These are phyloP conservation scores for Sugiyamaella sp. DNA, from an alignment of 1,139 yeast genomes.

Conservation along the genomic window DNA sequence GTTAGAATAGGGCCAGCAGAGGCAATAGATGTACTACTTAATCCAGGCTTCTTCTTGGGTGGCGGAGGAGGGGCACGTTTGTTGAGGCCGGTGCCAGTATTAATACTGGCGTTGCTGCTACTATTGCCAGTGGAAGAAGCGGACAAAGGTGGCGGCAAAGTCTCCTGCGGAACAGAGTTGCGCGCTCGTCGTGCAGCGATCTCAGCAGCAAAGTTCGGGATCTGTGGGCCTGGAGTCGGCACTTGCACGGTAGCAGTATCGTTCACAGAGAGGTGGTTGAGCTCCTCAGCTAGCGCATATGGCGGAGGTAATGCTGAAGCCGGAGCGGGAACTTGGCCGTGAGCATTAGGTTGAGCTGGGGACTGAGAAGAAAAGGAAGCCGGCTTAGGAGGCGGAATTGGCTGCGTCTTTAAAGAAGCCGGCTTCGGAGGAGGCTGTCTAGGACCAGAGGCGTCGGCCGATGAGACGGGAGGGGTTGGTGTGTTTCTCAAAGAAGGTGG, in stretches of 20 bases:
- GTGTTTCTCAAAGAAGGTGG: slow-evolving; percentile 6
- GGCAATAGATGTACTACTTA: slow-evolving; percentile 5
- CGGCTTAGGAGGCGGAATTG: slow-evolving; percentile 23
- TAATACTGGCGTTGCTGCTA: too few relatives aligned
- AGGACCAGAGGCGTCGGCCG: slow-evolving; percentile 19
- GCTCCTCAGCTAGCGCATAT: neutral
- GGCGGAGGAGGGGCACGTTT: slow-evolving; percentile 40
- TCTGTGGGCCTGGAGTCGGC: slow-evolving; percentile 11
- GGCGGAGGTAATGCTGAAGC: slow-evolving; percentile 17
- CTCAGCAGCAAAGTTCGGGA: slow-evolving; percentile 42
- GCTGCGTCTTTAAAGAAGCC: slow-evolving; percentile 9
- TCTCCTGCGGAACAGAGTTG: neutral
- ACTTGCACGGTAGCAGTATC: slow-evolving; percentile 10
- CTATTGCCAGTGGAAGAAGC: slow-evolving; percentile 21
- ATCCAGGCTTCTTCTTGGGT: slow-evolving; percentile 36
- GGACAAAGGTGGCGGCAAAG: slow-evolving; percentile 18
- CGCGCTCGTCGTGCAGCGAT: slow-evolving; percentile 32
- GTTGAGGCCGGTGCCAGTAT: slow-evolving; percentile 27
- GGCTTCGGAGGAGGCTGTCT: slow-evolving; percentile 22
- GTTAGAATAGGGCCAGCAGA: neutral
- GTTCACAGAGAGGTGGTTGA: slow-evolving; percentile 3
- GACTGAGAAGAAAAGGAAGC: neutral
- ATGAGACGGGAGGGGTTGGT: slow-evolving; percentile 16
- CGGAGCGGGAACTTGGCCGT: slow-evolving; percentile 12
- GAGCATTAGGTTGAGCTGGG: neutral